These are phyloP conservation scores for Aspergillus fijiensis DNA, from an alignment of 2,329 filamentous ascomycete species.

Conservation along the genomic window DNA sequence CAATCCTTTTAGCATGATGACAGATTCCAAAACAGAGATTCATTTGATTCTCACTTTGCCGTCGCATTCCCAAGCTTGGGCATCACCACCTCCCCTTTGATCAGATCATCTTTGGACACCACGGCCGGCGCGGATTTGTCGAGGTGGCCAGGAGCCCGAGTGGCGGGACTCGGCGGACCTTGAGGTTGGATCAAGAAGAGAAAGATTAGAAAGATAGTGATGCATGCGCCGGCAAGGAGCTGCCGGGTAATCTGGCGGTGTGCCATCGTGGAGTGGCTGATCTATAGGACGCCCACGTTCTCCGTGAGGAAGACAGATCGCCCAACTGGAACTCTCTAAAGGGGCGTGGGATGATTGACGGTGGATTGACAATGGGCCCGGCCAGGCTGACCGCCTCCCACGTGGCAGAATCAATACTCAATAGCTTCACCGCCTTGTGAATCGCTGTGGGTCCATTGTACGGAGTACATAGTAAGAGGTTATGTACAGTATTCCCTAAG, in stretches of 20 bases:
- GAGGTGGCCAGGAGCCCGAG: constrained; percentile 44
- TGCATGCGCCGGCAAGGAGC: constrained; percentile 34
- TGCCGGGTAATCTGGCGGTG: constrained; percentile 36
- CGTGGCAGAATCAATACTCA: no score
- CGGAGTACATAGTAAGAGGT: no score
- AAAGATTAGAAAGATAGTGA: constrained; percentile 37
- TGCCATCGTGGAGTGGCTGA: constrained; percentile 27
- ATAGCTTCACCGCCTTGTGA: no score
- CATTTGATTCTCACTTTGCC: constrained; percentile 40
- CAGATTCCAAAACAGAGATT: no score
- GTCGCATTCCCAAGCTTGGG: constrained; percentile 51
- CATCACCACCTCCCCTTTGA: constrained; percentile 48
- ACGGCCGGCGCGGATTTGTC: constrained; percentile 29
- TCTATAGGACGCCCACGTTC: background rate
- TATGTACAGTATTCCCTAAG: no score
- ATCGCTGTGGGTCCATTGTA: no score
- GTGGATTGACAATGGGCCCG: no score
- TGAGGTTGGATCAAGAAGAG: constrained; percentile 40
- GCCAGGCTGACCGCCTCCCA: no score
- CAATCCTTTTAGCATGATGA: constrained; percentile 6
- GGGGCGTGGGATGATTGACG: no score
- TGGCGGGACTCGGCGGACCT: constrained; percentile 38
- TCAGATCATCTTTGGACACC: constrained; percentile 34
- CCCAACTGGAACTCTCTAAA: no score
- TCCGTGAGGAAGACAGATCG: no score